Conservation (phyloP, 1,284 basidiomycete species). For the Moniliella sp. region DNA sequence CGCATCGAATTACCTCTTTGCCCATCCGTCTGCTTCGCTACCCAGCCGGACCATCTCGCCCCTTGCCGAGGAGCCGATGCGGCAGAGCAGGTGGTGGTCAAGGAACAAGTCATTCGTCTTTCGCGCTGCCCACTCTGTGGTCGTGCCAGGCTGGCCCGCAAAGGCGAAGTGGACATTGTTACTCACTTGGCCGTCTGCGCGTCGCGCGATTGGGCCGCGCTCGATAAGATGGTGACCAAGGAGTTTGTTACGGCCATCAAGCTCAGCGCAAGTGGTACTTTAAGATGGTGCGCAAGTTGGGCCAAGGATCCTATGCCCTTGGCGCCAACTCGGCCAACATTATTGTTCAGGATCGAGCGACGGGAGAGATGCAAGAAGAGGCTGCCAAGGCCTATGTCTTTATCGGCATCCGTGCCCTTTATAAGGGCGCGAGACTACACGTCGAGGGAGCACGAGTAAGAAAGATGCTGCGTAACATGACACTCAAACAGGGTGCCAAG, state of each 20-base stretch:
- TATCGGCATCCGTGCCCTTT: constrained; percentile 66
- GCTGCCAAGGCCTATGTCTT: constrained; percentile 90
- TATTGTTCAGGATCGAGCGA: constrained; percentile 43
- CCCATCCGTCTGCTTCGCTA: too few species aligned
- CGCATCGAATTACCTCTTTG: too few species aligned
- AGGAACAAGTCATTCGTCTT: constrained; percentile 79
- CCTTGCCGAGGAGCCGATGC: too few species aligned
- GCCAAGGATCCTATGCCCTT: constrained; percentile 56
- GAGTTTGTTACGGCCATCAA: constrained; percentile 84
- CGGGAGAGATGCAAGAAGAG: constrained; percentile 75
- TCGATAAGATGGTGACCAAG: constrained; percentile 50
- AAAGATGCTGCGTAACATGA: constrained; percentile 63
- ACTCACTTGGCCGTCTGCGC: constrained; percentile 69
- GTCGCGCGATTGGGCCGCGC: constrained; percentile 67
- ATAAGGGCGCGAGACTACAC: constrained; percentile 66
- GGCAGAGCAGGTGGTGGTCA: too few species aligned
- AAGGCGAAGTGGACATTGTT: constrained; percentile 76
- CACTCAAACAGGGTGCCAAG: constrained; percentile 81
- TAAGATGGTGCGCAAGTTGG: constrained; percentile 58
- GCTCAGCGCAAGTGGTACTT: constrained; percentile 93
- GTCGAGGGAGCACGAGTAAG: constrained; percentile 73
- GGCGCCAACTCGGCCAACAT: constrained; percentile 86
- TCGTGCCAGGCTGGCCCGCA: constrained; percentile 57
- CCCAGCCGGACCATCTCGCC: too few species aligned
- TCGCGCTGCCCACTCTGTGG: constrained; percentile 83